Base-by-base conservation (phyloP, 139 green algal genomes). In the Yamagishiella unicocca region DNA sequence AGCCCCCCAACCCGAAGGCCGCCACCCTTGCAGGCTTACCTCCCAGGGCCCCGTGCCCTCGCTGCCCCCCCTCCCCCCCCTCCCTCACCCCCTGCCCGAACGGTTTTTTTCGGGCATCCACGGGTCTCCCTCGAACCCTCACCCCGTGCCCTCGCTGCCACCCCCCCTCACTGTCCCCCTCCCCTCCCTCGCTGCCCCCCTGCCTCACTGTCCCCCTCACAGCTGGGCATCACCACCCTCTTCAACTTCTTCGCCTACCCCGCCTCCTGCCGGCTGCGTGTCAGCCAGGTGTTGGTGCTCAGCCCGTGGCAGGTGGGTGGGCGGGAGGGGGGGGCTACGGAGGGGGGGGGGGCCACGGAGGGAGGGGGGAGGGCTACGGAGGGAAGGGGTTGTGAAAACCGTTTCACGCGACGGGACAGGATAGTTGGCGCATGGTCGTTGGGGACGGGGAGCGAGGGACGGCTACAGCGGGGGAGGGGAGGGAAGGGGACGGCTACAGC, bases 201-300 rank as follows among this genome's bases (percentile, higher is more conserved):
- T 14, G 17, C 58, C 24, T 31, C 19, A 27, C 19, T 37, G 38
- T 35, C 70, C 70, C 70, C 70, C 38, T 74, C 24, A 12, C 67
- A 87, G 82, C 33, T 88, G 72, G 87, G 72, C 40, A n/a, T 89
- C 4, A 89, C 87, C 73, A 97, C 95, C 14, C 50, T 97, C 22
- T 98, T 98, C 92, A 91, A 89, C 83, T 98, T 98, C 89, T 99
- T 93, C 67, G 92, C 94, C 40, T 97, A 94, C 74, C 96, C 96
- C 8, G 89, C 92, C 71, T 89, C 68, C 38, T 90, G 54, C 19
- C 87, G 97, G 2, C 82, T 97, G 87, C 90, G 95, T 0, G 83
- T 99, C 61, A 94, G 91, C 55, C 91, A 94, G 91, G 82, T 99
- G 27, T 87, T 99, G 66, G 94, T 99, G 55, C 89, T 98, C 81